Evolutionary conservation across 345 rosid species (phyloP).

Genomic region (Gossypium australe): DNA sequence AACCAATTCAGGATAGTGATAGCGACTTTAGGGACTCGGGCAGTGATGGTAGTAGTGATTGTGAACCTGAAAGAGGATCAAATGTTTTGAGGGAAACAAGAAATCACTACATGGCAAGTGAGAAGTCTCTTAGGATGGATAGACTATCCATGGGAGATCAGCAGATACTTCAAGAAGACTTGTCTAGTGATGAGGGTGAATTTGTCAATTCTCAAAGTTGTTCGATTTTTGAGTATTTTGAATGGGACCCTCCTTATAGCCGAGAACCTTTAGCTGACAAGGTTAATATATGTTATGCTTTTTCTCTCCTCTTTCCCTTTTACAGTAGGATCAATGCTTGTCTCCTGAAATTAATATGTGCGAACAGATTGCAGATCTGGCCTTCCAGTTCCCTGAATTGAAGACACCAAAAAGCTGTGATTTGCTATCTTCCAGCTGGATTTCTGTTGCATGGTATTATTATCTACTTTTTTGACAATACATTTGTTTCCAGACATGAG

Average conservation of each 20-base stretch:
- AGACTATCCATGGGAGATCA: conserved; percentile 43
- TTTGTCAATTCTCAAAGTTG: neutral
- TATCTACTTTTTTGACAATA: neutral
- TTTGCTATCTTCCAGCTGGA: conserved; percentile 41
- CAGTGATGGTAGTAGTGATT: conserved; percentile 78
- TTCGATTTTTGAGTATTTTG: no score
- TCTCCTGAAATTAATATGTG: neutral
- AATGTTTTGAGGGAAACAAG: conserved; percentile 28
- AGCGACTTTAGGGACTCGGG: conserved; percentile 65
- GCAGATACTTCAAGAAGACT: neutral
- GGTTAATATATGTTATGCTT: conserved; percentile 31
- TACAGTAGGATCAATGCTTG: neutral
- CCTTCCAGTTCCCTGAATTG: conserved; percentile 56
- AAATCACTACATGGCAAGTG: conserved; percentile 22
- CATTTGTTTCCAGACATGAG: neutral
- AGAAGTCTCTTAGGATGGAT: conserved; percentile 34
- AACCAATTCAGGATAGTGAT: conserved; percentile 65
- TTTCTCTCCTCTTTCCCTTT: neutral
- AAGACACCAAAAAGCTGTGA: conserved; percentile 57
- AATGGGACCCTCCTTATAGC: conserved; percentile 59
- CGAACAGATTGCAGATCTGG: conserved; percentile 61
- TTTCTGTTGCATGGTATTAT: conserved; percentile 83
- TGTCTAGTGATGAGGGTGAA: neutral
- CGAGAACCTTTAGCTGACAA: conserved; percentile 90
- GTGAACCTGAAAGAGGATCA: conserved; percentile 50